These are phyloP conservation scores for Artemisia annua DNA, from an alignment of 129 eudicot species.

Conservation along the genomic window DNA sequence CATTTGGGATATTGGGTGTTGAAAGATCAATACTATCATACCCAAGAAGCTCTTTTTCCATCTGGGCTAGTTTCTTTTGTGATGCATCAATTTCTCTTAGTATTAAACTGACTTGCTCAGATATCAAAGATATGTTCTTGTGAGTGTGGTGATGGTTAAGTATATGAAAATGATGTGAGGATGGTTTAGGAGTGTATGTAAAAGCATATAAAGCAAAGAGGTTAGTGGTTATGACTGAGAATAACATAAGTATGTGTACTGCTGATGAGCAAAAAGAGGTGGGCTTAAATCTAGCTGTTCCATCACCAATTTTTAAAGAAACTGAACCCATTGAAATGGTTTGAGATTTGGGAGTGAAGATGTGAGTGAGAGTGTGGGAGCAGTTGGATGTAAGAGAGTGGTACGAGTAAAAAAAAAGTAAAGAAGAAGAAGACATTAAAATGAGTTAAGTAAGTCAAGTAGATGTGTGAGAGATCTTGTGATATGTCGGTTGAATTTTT, in stretches of 20 bases:
- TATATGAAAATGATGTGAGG: constrained; percentile 25
- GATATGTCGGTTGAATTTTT: constrained; percentile 39
- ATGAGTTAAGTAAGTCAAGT: constrained; percentile 37
- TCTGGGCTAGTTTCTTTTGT: constrained; percentile 88
- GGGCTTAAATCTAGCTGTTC: constrained; percentile 94
- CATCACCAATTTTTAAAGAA: constrained; percentile 92
- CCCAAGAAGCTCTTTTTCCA: constrained; percentile 91
- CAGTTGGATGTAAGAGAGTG: not conserved
- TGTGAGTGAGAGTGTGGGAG: constrained; percentile 14
- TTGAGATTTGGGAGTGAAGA: constrained; percentile 18
- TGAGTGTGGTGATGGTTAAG: constrained; percentile 49
- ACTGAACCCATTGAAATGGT: constrained; percentile 83
- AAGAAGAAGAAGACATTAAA: constrained; percentile 27
- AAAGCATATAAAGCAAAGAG: constrained; percentile 92
- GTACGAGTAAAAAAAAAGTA: not conserved
- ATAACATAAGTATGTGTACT: constrained; percentile 76
- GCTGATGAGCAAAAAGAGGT: constrained; percentile 85
- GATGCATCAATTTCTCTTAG: constrained; percentile 88
- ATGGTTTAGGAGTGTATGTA: constrained; percentile 59
- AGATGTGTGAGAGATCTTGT: constrained; percentile 35
- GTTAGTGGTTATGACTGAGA: constrained; percentile 88
- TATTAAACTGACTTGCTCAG: constrained; percentile 79
- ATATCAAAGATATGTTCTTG: constrained; percentile 80
- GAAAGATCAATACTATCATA: constrained; percentile 89
- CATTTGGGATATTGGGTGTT: constrained; percentile 57